Evolutionary conservation across 2,329 filamentous ascomycete genomes (phyloP), one percentile per base, ranked within the genome.

Genomic region (Arthrobotrys iridis): DNA sequence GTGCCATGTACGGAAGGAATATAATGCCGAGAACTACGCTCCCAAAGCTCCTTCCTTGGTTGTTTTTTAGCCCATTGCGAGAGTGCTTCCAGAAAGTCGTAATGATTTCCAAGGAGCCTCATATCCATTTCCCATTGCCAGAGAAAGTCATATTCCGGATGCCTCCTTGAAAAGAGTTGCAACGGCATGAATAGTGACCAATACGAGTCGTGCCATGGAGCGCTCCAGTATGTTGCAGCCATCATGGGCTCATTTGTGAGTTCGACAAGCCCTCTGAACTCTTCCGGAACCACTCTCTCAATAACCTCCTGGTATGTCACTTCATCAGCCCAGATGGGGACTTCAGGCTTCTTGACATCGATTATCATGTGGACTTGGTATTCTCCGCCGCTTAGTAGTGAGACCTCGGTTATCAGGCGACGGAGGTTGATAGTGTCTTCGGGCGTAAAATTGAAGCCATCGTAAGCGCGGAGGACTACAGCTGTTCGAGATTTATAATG

Each of bases 71-170:
- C 86, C 90, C 90, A 95, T 57, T 84, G 83, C 79, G 88, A 86
- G 37, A 93, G 83, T 80, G 90, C 90, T 78, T 88, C 87, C 79
- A 94, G 87, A 24, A 92, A 83, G 75, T 92, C 88, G 78, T 91
- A 93, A 83, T 91, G 94, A 82, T 97, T 92, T 35, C 93, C 93
- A 0, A 91, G 95, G 81, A 96, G 96, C 28, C 93, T 89, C 55
- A 93, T 89, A 80, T 97, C 93, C 90, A 97, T 94, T 82, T 97
- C 93, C 93, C 93, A 96, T 78, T 97, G 92, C 93, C 93, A 97
- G 82, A 93, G 93, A 83, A 89, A 92, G 58, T 96, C 93, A 80
- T 93, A 97, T 81, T 96, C 93, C 0, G 92, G 91, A 82, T 97
- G 93, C 79, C 88, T 87, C 80, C 93, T 15, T 6, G 89, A 7